phyloP scores from a whole-genome alignment of 371 early-diverging fungal species.

The Fennellomyces sp. region DNA sequence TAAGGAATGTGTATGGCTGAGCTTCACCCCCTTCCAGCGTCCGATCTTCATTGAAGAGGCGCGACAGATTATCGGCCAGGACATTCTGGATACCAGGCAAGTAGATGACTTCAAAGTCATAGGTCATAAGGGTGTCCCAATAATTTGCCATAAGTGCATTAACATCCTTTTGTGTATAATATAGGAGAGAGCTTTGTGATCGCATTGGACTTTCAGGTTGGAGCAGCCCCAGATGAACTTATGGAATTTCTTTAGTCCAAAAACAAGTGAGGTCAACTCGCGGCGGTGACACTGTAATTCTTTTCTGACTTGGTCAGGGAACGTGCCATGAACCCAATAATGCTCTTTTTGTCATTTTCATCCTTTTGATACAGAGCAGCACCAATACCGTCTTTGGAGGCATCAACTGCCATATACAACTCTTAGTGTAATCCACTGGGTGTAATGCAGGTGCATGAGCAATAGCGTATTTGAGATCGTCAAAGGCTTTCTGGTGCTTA shows the following conservation, averaged over 20 bases:
- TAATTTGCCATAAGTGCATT: constrained; percentile 27
- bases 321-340: constrained; percentile 23
- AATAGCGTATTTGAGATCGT: constrained; percentile 7
- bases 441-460: constrained; percentile 1
- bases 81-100: constrained; percentile 24
- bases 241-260: constrained; percentile 22
- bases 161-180: constrained; percentile 21
- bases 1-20: background rate
- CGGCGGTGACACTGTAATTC: constrained; percentile 16
- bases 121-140: constrained; percentile 23
- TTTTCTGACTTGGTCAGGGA: constrained; percentile 11
- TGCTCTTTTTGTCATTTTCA: background rate
- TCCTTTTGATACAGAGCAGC: constrained; percentile 32
- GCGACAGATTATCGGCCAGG: constrained; percentile 20
- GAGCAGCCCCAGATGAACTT: constrained; percentile 38
- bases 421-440: constrained; percentile 24
- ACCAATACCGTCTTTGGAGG: constrained; percentile 40
- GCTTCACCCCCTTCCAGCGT: constrained; percentile 24
- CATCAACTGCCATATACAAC: constrained; percentile 43
- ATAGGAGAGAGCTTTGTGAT: constrained; percentile 24
- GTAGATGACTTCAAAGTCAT: constrained; percentile 24
- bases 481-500: constrained; percentile 10
- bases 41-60: constrained; percentile 11
- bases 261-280: constrained; percentile 19
- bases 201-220: constrained; percentile 14